Base-by-base conservation (phyloP, 1,139 yeast genomes). In the Yamadazyma atlantica region DNA sequence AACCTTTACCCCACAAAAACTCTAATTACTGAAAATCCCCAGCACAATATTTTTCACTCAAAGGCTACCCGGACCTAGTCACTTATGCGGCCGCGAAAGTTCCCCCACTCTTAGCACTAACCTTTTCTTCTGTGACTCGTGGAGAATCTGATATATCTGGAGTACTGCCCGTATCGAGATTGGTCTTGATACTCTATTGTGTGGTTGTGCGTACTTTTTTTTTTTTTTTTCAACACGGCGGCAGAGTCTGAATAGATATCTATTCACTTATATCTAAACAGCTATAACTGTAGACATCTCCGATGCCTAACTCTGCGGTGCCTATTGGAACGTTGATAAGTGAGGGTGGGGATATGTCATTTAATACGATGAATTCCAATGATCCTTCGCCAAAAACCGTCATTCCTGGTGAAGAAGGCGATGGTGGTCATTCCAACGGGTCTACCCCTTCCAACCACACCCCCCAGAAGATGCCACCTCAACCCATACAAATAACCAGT, bases 341-440 rank as follows among this genome's bases (percentile, higher is more conserved):
- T 19, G 29, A 27, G 18, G 32, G 29, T 12, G 29, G 30, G 30
- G 30, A 28, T 3, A 28, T 28, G 30, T 28, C 30, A n/a, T 28
- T 15, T 28, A 16, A 8, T 9, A 15, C 30, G 6, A 28, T 28
- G 30, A 28, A 29, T 18, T 29, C 32, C 7, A 18, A 24, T 18
- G 15, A 18, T 7, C 25, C 24, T 18, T 29, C 24, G 3, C 23
- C 32, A 5, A 29, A 28, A 28, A 28, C 30, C 7, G 21, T 16
- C 11, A 8, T 23, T 7, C 12, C 26, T 4, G 15, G 15, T 14
- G 30, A 28, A 28, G 30, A 16, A 4, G 33, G 22, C 6, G 22
- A 30, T 4, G 32, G 22, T 9, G 16, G 17, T 30, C 7, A 30
- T 4, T 5, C 14, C 13, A 18, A 29, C 14, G 32, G 23, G 23